These are phyloP conservation scores for Epichloe amarillans DNA, from an alignment of 2,329 filamentous ascomycete genomes.

Conservation along the genomic window DNA sequence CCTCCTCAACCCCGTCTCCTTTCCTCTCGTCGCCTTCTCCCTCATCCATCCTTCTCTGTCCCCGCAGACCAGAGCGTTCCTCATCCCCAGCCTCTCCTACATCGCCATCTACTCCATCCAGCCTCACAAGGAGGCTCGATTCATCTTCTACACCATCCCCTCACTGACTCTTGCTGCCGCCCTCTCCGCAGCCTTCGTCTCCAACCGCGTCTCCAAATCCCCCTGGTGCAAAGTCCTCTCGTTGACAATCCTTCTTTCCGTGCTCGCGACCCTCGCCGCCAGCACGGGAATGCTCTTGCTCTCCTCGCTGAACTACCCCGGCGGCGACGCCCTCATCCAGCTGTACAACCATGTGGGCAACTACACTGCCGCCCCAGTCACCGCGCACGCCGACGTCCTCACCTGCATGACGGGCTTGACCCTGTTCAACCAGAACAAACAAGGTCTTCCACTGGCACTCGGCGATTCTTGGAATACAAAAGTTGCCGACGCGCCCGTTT, in stretches of 20 bases:
- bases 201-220: constrained; percentile 50
- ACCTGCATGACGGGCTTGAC: constrained; percentile 61
- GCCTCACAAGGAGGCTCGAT: constrained; percentile 92
- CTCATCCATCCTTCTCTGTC: constrained; percentile 33
- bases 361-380: constrained; percentile 15
- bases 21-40: constrained; percentile 40
- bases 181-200: constrained; percentile 58
- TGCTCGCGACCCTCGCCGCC: constrained; percentile 43
- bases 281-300: constrained; percentile 59
- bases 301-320: constrained; percentile 87
- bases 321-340: constrained; percentile 59
- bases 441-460: constrained; percentile 22
- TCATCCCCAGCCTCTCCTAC: constrained; percentile 58
- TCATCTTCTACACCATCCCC: constrained; percentile 81
- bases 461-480: not conserved
- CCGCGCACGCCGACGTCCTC: constrained; percentile 50
- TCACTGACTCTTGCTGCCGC: constrained; percentile 66
- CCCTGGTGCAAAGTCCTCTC: constrained; percentile 40
- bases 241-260: constrained; percentile 42
- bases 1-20: constrained; percentile 63
- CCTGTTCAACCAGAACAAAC: constrained; percentile 43
- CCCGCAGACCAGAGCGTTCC: constrained; percentile 31
- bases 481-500: constrained; percentile 13
- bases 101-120: constrained; percentile 72
- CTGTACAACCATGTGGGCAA: constrained; percentile 27